phyloP scores from a whole-genome alignment of 2,329 filamentous ascomycete genomes.

The Cladosporium austrohemisphaericum region DNA sequence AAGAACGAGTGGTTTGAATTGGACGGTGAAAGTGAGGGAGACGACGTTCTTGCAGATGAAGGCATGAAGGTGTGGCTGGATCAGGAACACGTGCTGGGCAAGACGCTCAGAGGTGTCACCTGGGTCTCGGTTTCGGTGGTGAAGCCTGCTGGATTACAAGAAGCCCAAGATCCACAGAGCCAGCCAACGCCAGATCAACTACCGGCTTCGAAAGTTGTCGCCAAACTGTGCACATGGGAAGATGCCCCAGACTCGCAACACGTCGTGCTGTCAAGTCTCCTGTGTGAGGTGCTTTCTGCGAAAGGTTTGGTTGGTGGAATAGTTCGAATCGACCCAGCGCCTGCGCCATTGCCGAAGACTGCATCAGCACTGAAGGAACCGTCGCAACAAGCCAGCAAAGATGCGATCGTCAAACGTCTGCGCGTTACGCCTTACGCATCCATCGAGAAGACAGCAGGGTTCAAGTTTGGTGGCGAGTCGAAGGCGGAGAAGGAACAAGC shows the following conservation, averaged over 20 bases:
- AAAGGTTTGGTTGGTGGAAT: constrained; percentile 77
- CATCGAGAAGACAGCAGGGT: constrained; percentile 53
- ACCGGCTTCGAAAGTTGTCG: constrained; percentile 66
- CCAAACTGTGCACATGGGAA: constrained; percentile 72
- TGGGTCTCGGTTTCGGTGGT: constrained; percentile 85
- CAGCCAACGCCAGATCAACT: constrained; percentile 59
- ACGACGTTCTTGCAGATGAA: constrained; percentile 48
- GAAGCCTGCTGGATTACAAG: constrained; percentile 71
- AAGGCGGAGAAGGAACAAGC: constrained; percentile 78
- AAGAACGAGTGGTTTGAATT: constrained; percentile 70
- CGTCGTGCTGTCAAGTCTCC: constrained; percentile 69
- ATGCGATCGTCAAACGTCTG: constrained; percentile 58
- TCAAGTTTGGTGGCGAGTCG: constrained; percentile 85
- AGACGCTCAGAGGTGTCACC: constrained; percentile 69
- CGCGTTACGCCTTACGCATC: constrained; percentile 77
- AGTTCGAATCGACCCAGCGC: constrained; percentile 80
- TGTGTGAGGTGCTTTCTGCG: constrained; percentile 71
- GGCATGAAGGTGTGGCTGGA: constrained; percentile 81
- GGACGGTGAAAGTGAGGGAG: constrained; percentile 44
- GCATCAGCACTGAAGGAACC: constrained; percentile 44
- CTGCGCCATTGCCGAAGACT: constrained; percentile 64
- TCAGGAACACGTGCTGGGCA: constrained; percentile 66
- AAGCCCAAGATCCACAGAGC: constrained; percentile 67
- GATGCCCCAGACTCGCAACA: constrained; percentile 81
- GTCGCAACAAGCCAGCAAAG: constrained; percentile 37